phyloP scores from a whole-genome alignment of 768 basidiomycete genomes.

The Agrocybe chaxingu region DNA sequence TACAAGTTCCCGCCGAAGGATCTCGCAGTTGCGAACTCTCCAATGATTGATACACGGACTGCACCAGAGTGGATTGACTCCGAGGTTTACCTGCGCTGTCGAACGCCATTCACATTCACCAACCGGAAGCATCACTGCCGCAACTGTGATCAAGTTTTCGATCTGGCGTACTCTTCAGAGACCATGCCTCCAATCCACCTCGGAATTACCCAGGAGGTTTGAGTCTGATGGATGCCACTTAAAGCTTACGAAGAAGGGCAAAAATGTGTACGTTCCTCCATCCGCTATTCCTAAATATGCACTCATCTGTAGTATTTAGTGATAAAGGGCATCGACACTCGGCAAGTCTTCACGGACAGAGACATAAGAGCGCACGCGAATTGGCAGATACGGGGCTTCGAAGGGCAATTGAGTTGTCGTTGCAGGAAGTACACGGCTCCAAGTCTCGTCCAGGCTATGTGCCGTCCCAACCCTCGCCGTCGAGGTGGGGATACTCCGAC shows the following conservation, averaged over 20 bases:
- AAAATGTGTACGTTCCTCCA: constrained; percentile 43
- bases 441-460: constrained; percentile 63
- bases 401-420: constrained; percentile 87
- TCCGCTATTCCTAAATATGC: neutral
- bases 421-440: constrained; percentile 68
- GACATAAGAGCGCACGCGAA: constrained; percentile 57
- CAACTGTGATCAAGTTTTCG: constrained; percentile 96
- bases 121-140: constrained; percentile 98
- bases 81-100: constrained; percentile 90
- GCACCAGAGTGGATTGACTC: constrained; percentile 98
- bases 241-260: constrained; percentile 69
- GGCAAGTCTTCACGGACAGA: constrained; percentile 48
- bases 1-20: constrained; percentile 85
- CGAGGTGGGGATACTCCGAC: constrained; percentile 61
- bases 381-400: constrained; percentile 85
- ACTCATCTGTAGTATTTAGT: constrained; percentile 15
- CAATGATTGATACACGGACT: constrained; percentile 87
- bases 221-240: constrained; percentile 89
- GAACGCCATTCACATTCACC: constrained; percentile 88
- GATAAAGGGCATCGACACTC: constrained; percentile 54
- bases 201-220: constrained; percentile 87
- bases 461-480: constrained; percentile 53
- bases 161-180: constrained; percentile 89
- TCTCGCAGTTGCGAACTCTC: constrained; percentile 61
- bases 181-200: constrained; percentile 84